Base-by-base conservation (phyloP, 306 rosid species). In the Herpetospermum pedunculosum region DNA sequence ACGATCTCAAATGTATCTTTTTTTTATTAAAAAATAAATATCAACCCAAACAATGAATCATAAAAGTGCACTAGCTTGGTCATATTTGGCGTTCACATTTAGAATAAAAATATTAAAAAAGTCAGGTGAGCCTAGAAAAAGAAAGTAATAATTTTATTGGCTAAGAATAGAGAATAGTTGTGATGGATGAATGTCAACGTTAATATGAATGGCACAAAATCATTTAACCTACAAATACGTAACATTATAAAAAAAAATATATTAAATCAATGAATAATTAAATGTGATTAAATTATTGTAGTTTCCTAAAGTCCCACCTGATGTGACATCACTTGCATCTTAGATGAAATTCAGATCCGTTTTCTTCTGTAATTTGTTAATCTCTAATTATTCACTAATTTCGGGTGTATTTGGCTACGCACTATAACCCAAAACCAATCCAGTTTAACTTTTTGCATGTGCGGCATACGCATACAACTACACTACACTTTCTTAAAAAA, bases 331-430 rank as follows among this genome's bases (percentile, higher is more conserved):
- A 65, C 72, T 40, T 34, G 34, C 50, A 38, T 23, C 72, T 63
- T 25, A 23, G 34, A 63, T 18, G 25, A 21, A n/a, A 65, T 10
- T 38, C n/a, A 65, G 50, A 65, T 65, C 72, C 52, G 72, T 6
- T 23, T 23, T 23, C 35, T 46, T 67, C 21, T 41, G 35, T 13
- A 43, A 37, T 64, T 37, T 64, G 18, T 35, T 67, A 12, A 41
- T 60, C 43, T 18, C 40, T 37, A n/a, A 63, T 37, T 63, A 63
- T 63, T 37, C 34, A 6, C 69, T 62, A 62, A 40, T 12, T 23
- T 67, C 23, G 35, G 73, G 40, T 41, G 23, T 69, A 40, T 69
- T 69, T 69, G 73, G 73, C 55, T 69, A 69, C 73, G 73, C 52
- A 69, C 25, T 15, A 44, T 69, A 69, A 26, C 73, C 53, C 15